Evolutionary conservation across 768 basidiomycete species (phyloP).

Genomic region (Collybiopsis luxurians): DNA sequence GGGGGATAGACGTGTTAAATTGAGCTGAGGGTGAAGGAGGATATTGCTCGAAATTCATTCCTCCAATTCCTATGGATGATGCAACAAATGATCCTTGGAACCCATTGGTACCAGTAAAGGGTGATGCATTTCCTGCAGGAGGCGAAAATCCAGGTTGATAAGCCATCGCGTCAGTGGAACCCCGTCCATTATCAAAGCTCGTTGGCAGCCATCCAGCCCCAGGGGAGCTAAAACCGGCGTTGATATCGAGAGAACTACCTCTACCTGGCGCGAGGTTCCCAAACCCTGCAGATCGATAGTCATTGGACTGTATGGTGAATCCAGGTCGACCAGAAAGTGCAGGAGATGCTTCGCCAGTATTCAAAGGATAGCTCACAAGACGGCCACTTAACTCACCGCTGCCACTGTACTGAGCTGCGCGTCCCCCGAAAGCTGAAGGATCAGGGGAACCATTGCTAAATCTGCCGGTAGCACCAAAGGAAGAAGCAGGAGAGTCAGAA

Average conservation of each 20-base stretch:
- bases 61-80: neutral
- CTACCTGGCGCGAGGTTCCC: constrained; percentile 29
- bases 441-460: constrained; percentile 72
- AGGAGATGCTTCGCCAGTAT: constrained; percentile 23
- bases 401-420: constrained; percentile 33
- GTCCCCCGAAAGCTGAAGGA: constrained; percentile 51
- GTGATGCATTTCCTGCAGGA: neutral
- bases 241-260: constrained; percentile 30
- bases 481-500: constrained; percentile 73
- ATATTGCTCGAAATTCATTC: constrained; percentile 12
- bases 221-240: constrained; percentile 26
- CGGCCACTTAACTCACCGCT: constrained; percentile 25
- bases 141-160: constrained; percentile 3
- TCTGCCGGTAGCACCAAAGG: constrained; percentile 53
- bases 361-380: constrained; percentile 19
- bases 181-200: constrained; percentile 1
- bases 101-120: neutral
- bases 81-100: neutral
- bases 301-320: constrained; percentile 36
- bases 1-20: constrained; percentile 5
- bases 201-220: constrained; percentile 18
- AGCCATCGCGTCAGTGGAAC: constrained; percentile 4
- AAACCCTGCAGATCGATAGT: constrained; percentile 26
- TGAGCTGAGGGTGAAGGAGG: constrained; percentile 12
- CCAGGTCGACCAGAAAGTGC: constrained; percentile 30